phyloP scores from a whole-genome alignment of 2,329 filamentous ascomycete genomes.

The Didymella sp. region DNA sequence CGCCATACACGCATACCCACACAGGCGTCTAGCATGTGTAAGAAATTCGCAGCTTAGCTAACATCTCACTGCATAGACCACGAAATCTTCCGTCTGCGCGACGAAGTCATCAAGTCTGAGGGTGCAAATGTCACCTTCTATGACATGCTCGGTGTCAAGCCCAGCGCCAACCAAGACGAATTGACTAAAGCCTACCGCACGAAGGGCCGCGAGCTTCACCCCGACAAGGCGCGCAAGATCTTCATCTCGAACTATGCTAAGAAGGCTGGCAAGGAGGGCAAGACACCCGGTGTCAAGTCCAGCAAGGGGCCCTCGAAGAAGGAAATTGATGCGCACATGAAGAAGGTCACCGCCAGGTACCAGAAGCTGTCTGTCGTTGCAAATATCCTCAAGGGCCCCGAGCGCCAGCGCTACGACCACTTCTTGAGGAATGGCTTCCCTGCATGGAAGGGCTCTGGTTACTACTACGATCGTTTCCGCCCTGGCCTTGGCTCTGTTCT shows the following conservation, averaged over 20 bases:
- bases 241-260: constrained; percentile 72
- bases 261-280: constrained; percentile 56
- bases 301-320: constrained; percentile 73
- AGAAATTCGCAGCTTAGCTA: constrained; percentile 24
- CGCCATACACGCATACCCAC: constrained; percentile 16
- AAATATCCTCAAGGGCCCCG: constrained; percentile 81
- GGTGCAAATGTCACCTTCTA: constrained; percentile 88
- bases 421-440: constrained; percentile 94
- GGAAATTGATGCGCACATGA: constrained; percentile 79
- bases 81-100: constrained; percentile 94
- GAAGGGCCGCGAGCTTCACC: constrained; percentile 82
- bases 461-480: constrained; percentile 95
- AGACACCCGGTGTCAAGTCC: constrained; percentile 66
- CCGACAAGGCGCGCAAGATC: constrained; percentile 91
- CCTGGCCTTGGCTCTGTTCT: constrained; percentile 88
- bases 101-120: constrained; percentile 80
- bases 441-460: constrained; percentile 94
- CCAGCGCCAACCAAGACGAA: constrained; percentile 79
- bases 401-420: constrained; percentile 89
- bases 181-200: constrained; percentile 95
- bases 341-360: constrained; percentile 82
- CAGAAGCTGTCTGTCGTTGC: constrained; percentile 83
- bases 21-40: constrained; percentile 16
- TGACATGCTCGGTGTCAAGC: constrained; percentile 80
- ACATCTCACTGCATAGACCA: constrained; percentile 68